These are phyloP conservation scores for Crithidia fasciculata DNA, from an alignment of 208 protist species.

Conservation along the genomic window DNA sequence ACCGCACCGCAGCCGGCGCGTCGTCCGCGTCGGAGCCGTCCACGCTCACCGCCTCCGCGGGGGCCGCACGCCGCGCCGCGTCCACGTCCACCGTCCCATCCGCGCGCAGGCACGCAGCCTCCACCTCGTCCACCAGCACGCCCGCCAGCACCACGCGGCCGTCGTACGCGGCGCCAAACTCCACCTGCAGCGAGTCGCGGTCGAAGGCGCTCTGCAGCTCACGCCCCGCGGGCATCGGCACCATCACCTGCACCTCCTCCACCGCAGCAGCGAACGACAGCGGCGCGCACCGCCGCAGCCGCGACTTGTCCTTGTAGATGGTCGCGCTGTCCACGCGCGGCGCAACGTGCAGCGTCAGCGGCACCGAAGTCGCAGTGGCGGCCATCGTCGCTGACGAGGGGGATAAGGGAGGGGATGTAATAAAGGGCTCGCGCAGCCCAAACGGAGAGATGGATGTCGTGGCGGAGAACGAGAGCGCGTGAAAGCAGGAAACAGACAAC, in stretches of 20 bases:
- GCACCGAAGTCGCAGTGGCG: not conserved
- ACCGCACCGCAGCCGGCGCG: not conserved
- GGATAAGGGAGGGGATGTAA: not conserved
- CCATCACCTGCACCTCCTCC: slow-evolving; percentile 35
- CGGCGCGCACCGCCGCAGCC: slow-evolving; percentile 26
- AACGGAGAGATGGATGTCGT: no score
- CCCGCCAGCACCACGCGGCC: slow-evolving; percentile 25
- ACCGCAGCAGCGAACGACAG: slow-evolving; percentile 27
- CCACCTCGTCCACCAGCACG: slow-evolving; percentile 28
- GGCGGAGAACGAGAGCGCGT: no score
- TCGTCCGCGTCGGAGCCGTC: slow-evolving; percentile 25
- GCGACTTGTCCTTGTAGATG: slow-evolving; percentile 36
- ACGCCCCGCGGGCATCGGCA: slow-evolving; percentile 23
- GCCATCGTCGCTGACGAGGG: not conserved
- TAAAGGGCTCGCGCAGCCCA: no score
- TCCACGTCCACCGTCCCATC: slow-evolving; percentile 32
- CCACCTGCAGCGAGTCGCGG: slow-evolving; percentile 34
- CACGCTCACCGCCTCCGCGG: slow-evolving; percentile 18
- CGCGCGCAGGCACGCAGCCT: slow-evolving; percentile 21
- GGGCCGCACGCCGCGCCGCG: slow-evolving; percentile 1
- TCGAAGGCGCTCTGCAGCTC: slow-evolving; percentile 14
- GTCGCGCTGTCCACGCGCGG: slow-evolving; percentile 32
- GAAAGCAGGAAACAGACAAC: no score
- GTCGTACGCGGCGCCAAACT: slow-evolving; percentile 28
- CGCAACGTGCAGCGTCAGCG: slow-evolving; percentile 32